Evolutionary conservation across 441 rosid genomes (phyloP).

Genomic region (Gossypium lobatum): DNA sequence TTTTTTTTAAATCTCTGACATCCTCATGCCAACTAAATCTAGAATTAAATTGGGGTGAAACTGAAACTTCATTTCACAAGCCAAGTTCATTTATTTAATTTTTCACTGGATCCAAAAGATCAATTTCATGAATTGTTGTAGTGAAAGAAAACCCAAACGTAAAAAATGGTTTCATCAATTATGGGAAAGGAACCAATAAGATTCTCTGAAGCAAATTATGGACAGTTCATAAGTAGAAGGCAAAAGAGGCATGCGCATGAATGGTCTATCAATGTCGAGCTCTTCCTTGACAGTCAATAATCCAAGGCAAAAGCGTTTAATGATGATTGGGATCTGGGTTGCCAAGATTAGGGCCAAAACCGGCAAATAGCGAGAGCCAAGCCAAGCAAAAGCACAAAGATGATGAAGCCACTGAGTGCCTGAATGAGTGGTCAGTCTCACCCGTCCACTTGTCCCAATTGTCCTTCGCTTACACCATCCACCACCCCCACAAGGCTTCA

Average conservation of each 20-base stretch:
- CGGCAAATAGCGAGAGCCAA: no score
- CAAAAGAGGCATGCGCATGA: slow-evolving; percentile 25
- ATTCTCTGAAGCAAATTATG: background rate
- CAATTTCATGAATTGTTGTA: background rate
- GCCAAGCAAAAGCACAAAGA: background rate
- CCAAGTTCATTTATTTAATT: no score
- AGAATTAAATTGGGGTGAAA: no score
- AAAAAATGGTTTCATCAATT: background rate
- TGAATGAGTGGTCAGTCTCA: slow-evolving; percentile 16
- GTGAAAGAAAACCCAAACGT: background rate
- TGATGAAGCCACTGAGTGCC: background rate
- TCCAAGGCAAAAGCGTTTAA: background rate
- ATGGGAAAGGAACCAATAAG: background rate
- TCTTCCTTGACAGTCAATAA: slow-evolving; percentile 8
- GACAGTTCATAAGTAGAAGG: background rate
- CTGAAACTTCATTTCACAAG: no score
- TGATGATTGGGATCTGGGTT: background rate
- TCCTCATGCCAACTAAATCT: no score
- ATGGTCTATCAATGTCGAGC: slow-evolving; percentile 20
- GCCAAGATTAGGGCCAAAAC: background rate
- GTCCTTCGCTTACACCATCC: background rate
- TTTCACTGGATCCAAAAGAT: no score
- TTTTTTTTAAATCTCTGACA: no score
- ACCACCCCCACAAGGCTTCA: background rate
- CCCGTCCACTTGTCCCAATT: background rate